Percentiles rank a stretch among this genome's conserved stretches.
These are phyloP conservation scores for Coemansia sp. DNA, from an alignment of 192 early-diverging fungal genomes.

Conservation along the genomic window DNA sequence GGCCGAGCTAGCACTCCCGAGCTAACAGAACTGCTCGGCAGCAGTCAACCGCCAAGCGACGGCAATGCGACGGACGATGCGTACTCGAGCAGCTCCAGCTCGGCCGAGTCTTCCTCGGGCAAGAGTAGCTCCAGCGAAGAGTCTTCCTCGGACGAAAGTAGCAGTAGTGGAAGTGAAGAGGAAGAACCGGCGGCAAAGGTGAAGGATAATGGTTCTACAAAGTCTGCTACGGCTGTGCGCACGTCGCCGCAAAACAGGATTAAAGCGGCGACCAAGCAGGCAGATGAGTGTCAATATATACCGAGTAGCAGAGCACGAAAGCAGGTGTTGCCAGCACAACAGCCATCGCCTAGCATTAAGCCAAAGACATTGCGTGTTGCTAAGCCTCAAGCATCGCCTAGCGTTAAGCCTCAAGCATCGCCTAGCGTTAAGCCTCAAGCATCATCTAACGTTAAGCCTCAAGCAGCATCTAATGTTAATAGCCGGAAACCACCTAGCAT, in stretches of 20 bases:
- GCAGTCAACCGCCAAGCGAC: neutral
- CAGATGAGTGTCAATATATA: neutral
- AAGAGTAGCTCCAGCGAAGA: neutral
- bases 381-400: too few relatives aligned
- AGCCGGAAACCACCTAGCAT: too few relatives aligned
- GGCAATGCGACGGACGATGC: neutral
- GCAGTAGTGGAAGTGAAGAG: too few relatives aligned
- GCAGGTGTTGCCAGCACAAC: neutral
- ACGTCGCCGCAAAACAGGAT: neutral
- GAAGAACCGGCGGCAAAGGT: too few relatives aligned
- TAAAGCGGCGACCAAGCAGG: neutral
- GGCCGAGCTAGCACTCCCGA: slow-evolving; percentile 4
- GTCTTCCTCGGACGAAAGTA: neutral
- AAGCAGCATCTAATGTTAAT: too few relatives aligned
- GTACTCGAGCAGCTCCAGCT: neutral
- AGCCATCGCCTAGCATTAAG: neutral
- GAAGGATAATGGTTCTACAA: too few relatives aligned
- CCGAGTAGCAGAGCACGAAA: neutral
- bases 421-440: too few relatives aligned
- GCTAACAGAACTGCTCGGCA: neutral
- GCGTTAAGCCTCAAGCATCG: too few relatives aligned
- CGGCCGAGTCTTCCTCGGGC: neutral
- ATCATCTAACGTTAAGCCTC: too few relatives aligned
- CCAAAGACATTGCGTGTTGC: too few relatives aligned
- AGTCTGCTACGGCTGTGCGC: neutral